These are phyloP conservation scores for Populus nigra DNA, from an alignment of 345 rosid genomes.

Conservation along the genomic window DNA sequence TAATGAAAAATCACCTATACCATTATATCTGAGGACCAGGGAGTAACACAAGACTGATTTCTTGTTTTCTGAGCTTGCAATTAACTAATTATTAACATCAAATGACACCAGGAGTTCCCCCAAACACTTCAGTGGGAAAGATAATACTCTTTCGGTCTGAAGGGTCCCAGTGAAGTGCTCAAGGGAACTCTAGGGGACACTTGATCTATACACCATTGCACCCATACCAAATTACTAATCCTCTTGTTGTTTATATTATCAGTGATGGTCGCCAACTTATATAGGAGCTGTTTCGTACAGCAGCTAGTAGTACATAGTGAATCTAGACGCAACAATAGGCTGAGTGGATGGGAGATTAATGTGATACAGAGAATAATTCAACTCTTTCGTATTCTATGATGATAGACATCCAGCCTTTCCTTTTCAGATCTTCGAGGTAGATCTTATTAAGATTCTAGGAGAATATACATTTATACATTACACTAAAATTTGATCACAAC, in stretches of 20 bases:
- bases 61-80: not conserved
- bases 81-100: not conserved
- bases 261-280: not conserved
- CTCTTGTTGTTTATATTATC: not conserved
- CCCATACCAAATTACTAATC: not conserved
- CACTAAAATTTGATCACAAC: no score
- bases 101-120: constrained; percentile 49
- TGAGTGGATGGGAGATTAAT: not conserved
- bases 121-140: constrained; percentile 50
- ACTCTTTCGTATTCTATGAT: not conserved
- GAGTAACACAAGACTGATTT: no score
- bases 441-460: not conserved
- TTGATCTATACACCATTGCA: not conserved
- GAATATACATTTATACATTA: no score
- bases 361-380: not conserved
- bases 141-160: no score
- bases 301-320: not conserved
- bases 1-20: no score
- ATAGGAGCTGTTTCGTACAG: not conserved
- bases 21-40: no score
- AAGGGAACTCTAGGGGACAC: constrained; percentile 41
- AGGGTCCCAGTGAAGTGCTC: constrained; percentile 41
- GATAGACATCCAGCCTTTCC: constrained; percentile 2
- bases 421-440: not conserved
- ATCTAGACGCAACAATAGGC: not conserved